A percentile compares a stretch with the other conserved stretches of the same genome.
Evolutionary conservation across 2,329 filamentous ascomycete genomes (phyloP).

Genomic region (Xylariaceae sp.): DNA sequence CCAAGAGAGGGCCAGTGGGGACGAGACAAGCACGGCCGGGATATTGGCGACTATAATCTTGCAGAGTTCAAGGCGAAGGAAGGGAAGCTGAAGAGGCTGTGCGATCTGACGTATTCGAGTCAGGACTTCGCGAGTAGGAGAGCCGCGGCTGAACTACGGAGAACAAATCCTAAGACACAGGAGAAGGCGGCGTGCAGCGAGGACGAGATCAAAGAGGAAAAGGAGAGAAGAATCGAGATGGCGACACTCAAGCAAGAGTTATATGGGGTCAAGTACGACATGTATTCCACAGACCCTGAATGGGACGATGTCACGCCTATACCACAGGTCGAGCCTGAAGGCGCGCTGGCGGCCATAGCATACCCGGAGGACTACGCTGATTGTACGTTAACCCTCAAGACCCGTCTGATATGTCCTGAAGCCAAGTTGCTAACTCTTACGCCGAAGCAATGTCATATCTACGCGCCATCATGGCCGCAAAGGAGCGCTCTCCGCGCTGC

Average conservation of each 20-base stretch:
- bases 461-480: conserved; percentile 83
- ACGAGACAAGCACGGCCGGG: conserved; percentile 44
- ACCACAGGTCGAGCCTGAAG: conserved; percentile 75
- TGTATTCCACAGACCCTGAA: conserved; percentile 62
- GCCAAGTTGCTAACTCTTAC: conserved; percentile 3
- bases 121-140: conserved; percentile 38
- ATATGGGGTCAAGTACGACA: conserved; percentile 36
- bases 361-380: conserved; percentile 89
- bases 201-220: conserved; percentile 27
- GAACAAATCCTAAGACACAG: background rate
- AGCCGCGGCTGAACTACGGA: background rate
- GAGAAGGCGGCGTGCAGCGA: background rate
- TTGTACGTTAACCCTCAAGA: conserved; percentile 39
- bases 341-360: conserved; percentile 85
- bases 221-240: conserved; percentile 47
- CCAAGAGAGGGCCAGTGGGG: conserved; percentile 40
- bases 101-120: conserved; percentile 40
- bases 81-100: conserved; percentile 38
- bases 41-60: conserved; percentile 43
- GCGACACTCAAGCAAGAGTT: conserved; percentile 46
- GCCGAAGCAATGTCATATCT: conserved; percentile 80
- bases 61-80: conserved; percentile 41
- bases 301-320: conserved; percentile 87
- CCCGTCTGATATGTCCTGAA: no score
- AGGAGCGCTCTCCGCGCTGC: conserved; percentile 76